Base-by-base conservation (phyloP, 192 early-diverging fungal genomes). In the Podila horticola region DNA sequence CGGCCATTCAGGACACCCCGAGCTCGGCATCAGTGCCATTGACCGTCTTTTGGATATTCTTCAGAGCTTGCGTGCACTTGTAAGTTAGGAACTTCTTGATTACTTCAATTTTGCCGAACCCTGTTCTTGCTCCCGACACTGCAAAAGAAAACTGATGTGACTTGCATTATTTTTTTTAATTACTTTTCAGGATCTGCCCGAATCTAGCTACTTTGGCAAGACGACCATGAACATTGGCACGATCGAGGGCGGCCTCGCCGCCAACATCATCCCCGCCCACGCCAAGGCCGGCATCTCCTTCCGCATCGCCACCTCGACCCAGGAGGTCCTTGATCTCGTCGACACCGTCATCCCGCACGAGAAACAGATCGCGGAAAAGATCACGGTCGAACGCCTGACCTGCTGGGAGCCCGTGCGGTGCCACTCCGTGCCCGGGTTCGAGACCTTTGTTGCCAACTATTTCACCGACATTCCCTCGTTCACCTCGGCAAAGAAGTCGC, bases 191-290 rank as follows among this genome's bases (percentile, higher is more conserved):
- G 55, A 77, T 38, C 77, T 82, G 36, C 86, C 86, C 22, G 63
- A 67, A n/a, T 69, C 72, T 31, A 29, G 36, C 29, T 74, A 72
- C 60, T 81, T 87, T 69, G 86, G 86, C 24, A n/a, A 73, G 45
- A 87, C 86, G 17, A 87, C 86, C 31, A 57, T 87, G 66, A 87
- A 87, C 65, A 72, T 87, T 34, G 86, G 86, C 3, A 66, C 55
- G 9, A 74, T 87, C 64, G 50, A 64, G 24, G 86, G 86, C 45
- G 86, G 86, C 3, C 75, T 87, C 7, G 86, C 86, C 13, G 84
- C 84, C n/a, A 87, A 87, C 58, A 84, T 87, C 58, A 83, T 87
- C 15, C 82, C 86, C 13, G 86, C 81, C 11, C 45, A 70, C 41
- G 82, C 84, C 7, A 66, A 24, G 3, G 84, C 85, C 2, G 82